Conservation (phyloP, 2,329 filamentous ascomycete species). For the Parafenestella ontariensis region DNA sequence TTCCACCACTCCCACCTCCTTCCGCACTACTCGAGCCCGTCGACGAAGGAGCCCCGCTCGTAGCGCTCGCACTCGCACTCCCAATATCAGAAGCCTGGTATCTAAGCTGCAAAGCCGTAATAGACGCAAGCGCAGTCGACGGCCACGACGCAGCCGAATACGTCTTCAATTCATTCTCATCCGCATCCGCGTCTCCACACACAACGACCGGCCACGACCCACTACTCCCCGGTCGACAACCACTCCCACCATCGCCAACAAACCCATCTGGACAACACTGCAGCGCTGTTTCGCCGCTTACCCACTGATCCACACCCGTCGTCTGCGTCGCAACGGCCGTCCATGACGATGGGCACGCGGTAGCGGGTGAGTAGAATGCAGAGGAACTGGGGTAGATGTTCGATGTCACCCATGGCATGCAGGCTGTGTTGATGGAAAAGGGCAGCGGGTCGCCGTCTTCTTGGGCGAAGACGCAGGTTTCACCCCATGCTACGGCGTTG, state of each 20-base stretch:
- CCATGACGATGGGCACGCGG: slow-evolving; percentile 30
- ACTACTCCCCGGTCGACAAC: slow-evolving; percentile 18
- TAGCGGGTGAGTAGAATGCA: slow-evolving; percentile 33
- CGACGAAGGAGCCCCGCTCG: not conserved
- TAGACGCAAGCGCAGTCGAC: slow-evolving; percentile 9
- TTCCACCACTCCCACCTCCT: slow-evolving; percentile 25
- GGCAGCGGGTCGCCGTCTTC: slow-evolving; percentile 75
- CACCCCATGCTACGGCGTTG: slow-evolving; percentile 68
- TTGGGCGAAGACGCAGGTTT: slow-evolving; percentile 81
- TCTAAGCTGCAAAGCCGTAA: slow-evolving; percentile 25
- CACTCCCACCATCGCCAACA: slow-evolving; percentile 14
- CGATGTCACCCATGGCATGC: slow-evolving; percentile 31
- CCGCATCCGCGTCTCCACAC: slow-evolving; percentile 32
- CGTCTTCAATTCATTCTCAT: slow-evolving; percentile 22
- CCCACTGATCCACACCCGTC: slow-evolving; percentile 13
- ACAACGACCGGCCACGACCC: slow-evolving; percentile 18
- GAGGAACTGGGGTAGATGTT: slow-evolving; percentile 9
- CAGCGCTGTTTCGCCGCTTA: slow-evolving; percentile 28
- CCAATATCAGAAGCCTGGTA: slow-evolving; percentile 20
- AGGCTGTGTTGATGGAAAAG: slow-evolving; percentile 73
- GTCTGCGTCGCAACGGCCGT: slow-evolving; percentile 28
- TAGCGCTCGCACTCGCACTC: slow-evolving; percentile 4
- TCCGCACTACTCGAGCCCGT: not conserved
- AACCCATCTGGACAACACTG: slow-evolving; percentile 33
- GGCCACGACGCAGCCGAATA: slow-evolving; percentile 22